phyloP scores from a whole-genome alignment of 176 grass and related monocot genomes.

The Juncus effusus region DNA sequence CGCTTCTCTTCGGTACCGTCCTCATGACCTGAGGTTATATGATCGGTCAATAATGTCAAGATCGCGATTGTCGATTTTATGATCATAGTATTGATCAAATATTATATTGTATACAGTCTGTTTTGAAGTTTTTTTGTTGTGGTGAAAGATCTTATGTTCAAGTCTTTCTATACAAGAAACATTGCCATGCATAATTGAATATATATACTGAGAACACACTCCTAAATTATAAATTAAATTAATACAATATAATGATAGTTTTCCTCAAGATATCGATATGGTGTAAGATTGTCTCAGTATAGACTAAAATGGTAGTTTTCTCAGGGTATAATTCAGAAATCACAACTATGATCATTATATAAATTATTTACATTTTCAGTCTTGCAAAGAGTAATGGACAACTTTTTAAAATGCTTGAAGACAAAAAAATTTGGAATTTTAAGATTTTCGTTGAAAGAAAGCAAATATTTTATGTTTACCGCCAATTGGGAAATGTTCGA shows the following conservation, averaged over 20 bases:
- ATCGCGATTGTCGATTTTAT: background rate
- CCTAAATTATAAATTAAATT: no score
- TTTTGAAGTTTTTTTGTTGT: background rate
- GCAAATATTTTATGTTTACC: conserved; percentile 16
- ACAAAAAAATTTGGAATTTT: background rate
- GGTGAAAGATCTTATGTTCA: background rate
- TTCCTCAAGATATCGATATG: no score
- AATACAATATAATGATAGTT: no score
- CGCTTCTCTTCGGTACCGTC: conserved; percentile 30
- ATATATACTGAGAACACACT: no score
- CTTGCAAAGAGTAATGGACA: background rate
- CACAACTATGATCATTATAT: background rate
- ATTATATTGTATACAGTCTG: background rate
- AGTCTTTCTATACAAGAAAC: background rate
- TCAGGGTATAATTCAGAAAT: background rate
- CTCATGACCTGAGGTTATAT: conserved; percentile 28
- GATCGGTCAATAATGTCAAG: no score
- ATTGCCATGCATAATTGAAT: no score
- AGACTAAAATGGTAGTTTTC: background rate
- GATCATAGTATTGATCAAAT: background rate
- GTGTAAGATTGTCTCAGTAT: no score
- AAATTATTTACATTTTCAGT: background rate
- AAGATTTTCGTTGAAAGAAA: background rate
- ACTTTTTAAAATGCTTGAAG: background rate
- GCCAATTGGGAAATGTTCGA: background rate